phyloP scores from a whole-genome alignment of 352 stramenopile species.

The Pythium guiyangense region DNA sequence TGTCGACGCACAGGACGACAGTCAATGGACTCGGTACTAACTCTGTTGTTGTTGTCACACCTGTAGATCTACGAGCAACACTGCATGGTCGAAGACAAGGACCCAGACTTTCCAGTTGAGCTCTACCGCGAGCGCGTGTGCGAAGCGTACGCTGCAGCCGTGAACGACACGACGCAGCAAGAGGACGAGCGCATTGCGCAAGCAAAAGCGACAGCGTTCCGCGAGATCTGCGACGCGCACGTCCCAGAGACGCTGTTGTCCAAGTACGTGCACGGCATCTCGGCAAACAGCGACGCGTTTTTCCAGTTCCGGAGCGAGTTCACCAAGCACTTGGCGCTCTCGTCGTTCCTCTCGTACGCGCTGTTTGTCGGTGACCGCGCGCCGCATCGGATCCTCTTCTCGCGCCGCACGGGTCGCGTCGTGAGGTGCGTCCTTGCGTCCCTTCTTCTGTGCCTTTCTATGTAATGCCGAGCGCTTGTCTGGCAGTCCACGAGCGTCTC shows the following conservation, averaged over 20 bases:
- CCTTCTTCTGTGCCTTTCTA: not conserved
- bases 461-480: not conserved
- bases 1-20: not conserved
- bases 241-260: conserved; percentile 82
- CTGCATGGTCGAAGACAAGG: conserved; percentile 60
- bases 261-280: conserved; percentile 83
- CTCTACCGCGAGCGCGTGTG: conserved; percentile 73
- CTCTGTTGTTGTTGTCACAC: not conserved
- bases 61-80: conserved; percentile 71
- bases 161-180: conserved; percentile 32
- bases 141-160: conserved; percentile 47
- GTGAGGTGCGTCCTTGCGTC: conserved; percentile 27
- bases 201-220: conserved; percentile 66
- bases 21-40: not conserved
- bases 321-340: conserved; percentile 81
- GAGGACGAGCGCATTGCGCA: conserved; percentile 60
- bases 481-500: not conserved
- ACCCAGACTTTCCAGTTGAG: conserved; percentile 78
- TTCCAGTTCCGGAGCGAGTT: conserved; percentile 87
- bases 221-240: conserved; percentile 74
- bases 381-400: conserved; percentile 83
- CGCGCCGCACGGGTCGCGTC: conserved; percentile 67
- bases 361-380: conserved; percentile 84
- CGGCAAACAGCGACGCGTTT: conserved; percentile 67
- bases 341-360: conserved; percentile 81